Evolutionary conservation across 768 basidiomycete species (phyloP), one percentile per base, ranked within the genome.

Genomic region (Saitozyma podzolica): DNA sequence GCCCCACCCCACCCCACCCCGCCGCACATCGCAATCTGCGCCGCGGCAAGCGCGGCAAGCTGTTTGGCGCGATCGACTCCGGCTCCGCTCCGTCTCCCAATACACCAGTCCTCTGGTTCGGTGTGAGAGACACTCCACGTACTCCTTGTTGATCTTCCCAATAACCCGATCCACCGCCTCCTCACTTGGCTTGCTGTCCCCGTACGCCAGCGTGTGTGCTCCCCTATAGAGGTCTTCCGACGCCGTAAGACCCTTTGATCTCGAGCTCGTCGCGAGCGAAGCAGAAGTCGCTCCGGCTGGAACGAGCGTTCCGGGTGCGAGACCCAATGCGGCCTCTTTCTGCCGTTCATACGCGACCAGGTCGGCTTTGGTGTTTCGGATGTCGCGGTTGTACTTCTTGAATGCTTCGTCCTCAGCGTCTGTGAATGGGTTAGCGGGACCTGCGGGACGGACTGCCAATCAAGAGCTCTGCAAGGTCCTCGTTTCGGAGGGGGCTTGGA

Each of bases 111-210:
- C 29, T 29, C 29, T 5, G 29, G 5, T 29, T 5, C 29, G 29
- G 29, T 29, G 29, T 29, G 29, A 29, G 29, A 29, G 29, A 29
- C 29, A 29, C 29, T 29, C 50, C n/a, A 86, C 93, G 63, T 78
- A 92, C 95, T 97, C 96, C 80, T 84, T 84, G 75, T 97, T 98
- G 69, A 99, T 87, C 81, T 97, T 94, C 65, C 86, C 82, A 42
- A 94, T 87, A 20, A 98, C 88, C 45, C 90, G 82, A 80, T 99
- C 96, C 62, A 98, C 91, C 6, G 92, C 93, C 50, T 98, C 96
- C 73, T 99, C 95, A 17, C 84, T 86, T 3, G 96, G 96, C 74
- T 95, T 96, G 83, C 86, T 92, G 79, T 98, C 94, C 1, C 91
- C 95, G 75, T 98, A 99, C 10, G 92, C 84, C 20, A 98, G 83